phyloP scores from a whole-genome alignment of 2,329 filamentous ascomycete genomes.

The Penicillium sp. region DNA sequence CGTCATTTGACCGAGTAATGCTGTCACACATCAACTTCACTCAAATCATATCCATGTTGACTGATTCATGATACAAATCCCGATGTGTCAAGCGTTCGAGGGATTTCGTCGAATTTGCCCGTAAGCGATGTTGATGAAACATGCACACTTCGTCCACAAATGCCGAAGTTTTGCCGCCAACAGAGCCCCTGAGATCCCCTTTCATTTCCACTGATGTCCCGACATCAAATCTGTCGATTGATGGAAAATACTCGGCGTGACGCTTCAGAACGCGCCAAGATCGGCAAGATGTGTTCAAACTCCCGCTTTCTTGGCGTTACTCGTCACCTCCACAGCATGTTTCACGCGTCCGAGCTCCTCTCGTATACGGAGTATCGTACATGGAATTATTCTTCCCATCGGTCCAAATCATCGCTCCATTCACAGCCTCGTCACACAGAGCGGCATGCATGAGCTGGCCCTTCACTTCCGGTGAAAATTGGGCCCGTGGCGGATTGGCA shows the following conservation, averaged over 20 bases:
- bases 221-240: background rate
- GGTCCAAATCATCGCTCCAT: background rate
- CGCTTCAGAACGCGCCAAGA: slow-evolving; percentile 14
- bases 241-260: slow-evolving; percentile 9
- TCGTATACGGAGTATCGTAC: background rate
- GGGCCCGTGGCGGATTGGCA: background rate
- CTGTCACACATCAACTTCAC: background rate
- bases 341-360: slow-evolving; percentile 12
- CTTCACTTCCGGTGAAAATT: background rate
- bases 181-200: background rate
- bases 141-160: too few relatives aligned
- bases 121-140: too few relatives aligned
- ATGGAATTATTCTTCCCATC: background rate
- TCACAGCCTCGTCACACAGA: background rate
- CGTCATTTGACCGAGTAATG: background rate
- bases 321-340: background rate
- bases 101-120: background rate
- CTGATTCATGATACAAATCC: background rate
- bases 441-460: background rate
- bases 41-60: background rate
- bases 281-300: slow-evolving; percentile 6
- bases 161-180: background rate
- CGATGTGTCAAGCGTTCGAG: too few relatives aligned
- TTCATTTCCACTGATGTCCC: background rate
- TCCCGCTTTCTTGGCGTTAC: slow-evolving; percentile 10